Base-by-base conservation (phyloP, 306 rosid genomes). In the Gastrolobium bilobum region DNA sequence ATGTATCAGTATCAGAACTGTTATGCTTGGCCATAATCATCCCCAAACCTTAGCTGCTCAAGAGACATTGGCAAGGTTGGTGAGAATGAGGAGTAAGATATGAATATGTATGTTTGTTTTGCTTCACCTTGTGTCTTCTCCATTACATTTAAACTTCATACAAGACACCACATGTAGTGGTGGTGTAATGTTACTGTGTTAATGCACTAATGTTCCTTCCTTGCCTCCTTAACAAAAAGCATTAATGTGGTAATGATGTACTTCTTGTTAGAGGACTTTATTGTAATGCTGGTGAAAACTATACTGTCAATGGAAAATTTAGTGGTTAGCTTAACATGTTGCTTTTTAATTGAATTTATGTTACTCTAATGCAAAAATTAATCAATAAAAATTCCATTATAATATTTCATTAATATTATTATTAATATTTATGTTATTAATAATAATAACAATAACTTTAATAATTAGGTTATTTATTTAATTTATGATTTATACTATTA, bases 11-110 rank as follows among this genome's bases (percentile, higher is more conserved):
- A 94, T 94, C 75, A 90, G 97, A 80, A 89, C 97, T 40, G 94
- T 92, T 38, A 92, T 94, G 97, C 90, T 92, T 79, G 97, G 97
- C 7, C 97, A 92, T 57, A 89, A 84, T 82, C 97, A 94, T 87
- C 84, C 92, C 2, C 90, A 77, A 26, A 94, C 98, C 68, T 74
- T 94, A 81, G 94, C 93, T 77, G 93, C 98, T 62, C 98, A 89
- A 82, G 94, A 90, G 39, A 94, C 97, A n/a, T 76, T 92, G 75
- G 89, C 94, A 51, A 92, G 87, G 78, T 82, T 90, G 38, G 98
- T 92, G 37, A 87, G 97, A 47, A 91, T 94, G 93, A 86, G 94
- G 73, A 89, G 90, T 82, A 92, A 94, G 83, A 90, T 87, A 66
- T 90, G 82, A 82, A 39, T 89, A 73, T 68, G 15, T 5, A 10